These are phyloP conservation scores for Aspergillus phoenicis DNA, from an alignment of 2,329 filamentous ascomycete species.

Conservation along the genomic window DNA sequence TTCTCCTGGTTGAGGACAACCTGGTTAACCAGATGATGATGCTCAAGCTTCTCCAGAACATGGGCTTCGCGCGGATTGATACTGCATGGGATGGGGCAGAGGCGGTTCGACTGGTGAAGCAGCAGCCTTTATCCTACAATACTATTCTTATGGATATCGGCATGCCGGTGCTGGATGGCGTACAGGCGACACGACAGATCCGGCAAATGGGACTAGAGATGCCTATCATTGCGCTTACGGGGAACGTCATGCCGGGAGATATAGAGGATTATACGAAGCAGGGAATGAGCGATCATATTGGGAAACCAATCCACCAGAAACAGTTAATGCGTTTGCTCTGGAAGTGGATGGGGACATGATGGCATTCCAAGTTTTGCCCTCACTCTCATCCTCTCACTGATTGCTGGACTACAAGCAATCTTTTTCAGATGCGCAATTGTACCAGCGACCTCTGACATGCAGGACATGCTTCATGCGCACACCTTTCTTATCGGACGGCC, in stretches of 20 bases:
- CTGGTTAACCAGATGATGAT: constrained; percentile 48
- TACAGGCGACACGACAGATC: constrained; percentile 49
- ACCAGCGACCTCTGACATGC: background rate
- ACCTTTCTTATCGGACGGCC: background rate
- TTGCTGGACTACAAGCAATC: background rate
- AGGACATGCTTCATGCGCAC: background rate
- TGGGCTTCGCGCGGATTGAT: constrained; percentile 48
- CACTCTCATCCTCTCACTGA: background rate
- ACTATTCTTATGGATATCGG: constrained; percentile 52
- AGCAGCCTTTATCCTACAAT: constrained; percentile 47
- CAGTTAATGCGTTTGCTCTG: constrained; percentile 49
- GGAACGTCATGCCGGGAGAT: constrained; percentile 59
- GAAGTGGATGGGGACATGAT: constrained; percentile 36
- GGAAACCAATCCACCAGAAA: constrained; percentile 58
- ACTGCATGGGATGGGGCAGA: constrained; percentile 49
- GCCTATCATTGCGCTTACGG: constrained; percentile 60
- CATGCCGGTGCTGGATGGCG: constrained; percentile 52
- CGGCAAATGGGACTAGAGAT: constrained; percentile 42
- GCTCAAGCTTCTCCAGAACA: constrained; percentile 39
- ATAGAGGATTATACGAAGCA: constrained; percentile 56
- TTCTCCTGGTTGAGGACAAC: constrained; percentile 48
- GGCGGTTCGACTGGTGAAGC: constrained; percentile 46
- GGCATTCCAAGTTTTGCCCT: background rate
- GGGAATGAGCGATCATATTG: constrained; percentile 60
- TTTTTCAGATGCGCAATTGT: background rate